Evolutionary conservation across 495 filamentous ascomycete genomes (phyloP).

Genomic region (Penicillium manginii): DNA sequence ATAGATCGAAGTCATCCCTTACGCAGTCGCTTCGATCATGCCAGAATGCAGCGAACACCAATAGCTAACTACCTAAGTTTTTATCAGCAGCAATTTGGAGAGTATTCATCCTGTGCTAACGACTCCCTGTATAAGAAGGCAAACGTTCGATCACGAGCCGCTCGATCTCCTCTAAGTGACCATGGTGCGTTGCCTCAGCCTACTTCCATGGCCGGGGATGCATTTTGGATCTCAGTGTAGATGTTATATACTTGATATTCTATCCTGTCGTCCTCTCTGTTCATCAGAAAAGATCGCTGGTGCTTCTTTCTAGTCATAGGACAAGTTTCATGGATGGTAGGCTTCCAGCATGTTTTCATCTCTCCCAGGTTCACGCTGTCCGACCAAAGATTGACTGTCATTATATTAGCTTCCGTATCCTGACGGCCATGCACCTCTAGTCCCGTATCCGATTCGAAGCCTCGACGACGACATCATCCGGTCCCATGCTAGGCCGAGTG

Average conservation of each 20-base stretch:
- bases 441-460: background rate
- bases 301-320: background rate
- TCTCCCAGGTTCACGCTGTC: background rate
- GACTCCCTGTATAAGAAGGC: too few relatives aligned
- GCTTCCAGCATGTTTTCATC: background rate
- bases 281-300: background rate
- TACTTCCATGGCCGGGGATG: too few relatives aligned
- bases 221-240: background rate
- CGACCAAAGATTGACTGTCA: background rate
- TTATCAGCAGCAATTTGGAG: too few relatives aligned
- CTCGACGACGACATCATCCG: background rate
- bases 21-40: background rate
- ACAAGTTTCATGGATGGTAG: background rate
- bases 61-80: background rate
- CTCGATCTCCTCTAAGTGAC: too few relatives aligned
- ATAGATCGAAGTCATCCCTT: background rate
- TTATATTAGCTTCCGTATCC: background rate
- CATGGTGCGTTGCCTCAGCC: too few relatives aligned
- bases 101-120: too few relatives aligned
- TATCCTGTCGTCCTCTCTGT: background rate
- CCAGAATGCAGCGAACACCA: background rate
- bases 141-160: too few relatives aligned
- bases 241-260: background rate
- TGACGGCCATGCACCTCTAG: background rate
- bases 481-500: background rate